phyloP scores from a whole-genome alignment of 495 filamentous ascomycete genomes.

The Penicillium maclennaniae region DNA sequence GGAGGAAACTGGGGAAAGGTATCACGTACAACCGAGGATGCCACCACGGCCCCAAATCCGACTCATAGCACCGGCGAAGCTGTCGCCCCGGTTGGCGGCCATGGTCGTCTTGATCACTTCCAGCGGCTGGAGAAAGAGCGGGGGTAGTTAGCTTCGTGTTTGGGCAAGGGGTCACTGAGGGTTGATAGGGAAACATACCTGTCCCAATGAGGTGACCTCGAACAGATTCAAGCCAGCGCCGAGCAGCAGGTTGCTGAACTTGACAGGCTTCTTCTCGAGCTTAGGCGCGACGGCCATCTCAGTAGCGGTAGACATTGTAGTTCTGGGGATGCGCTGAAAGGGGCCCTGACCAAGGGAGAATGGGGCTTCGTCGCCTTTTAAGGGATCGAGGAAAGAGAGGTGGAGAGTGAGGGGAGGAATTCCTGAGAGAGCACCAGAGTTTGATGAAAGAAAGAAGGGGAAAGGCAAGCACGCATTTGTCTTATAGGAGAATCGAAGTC shows the following conservation, averaged over 20 bases:
- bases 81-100: slow-evolving; percentile 91
- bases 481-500: slow-evolving; percentile 19
- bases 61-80: slow-evolving; percentile 73
- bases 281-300: slow-evolving; percentile 46
- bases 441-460: slow-evolving; percentile 11
- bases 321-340: slow-evolving; percentile 49
- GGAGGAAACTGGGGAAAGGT: slow-evolving; percentile 18
- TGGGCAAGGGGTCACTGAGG: neutral
- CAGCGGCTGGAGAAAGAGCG: slow-evolving; percentile 65
- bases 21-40: slow-evolving; percentile 84
- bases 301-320: slow-evolving; percentile 49
- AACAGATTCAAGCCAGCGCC: slow-evolving; percentile 98
- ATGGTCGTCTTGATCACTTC: slow-evolving; percentile 99
- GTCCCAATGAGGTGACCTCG: slow-evolving; percentile 87
- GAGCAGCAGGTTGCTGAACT: slow-evolving; percentile 97
- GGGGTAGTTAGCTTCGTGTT: slow-evolving; percentile 17
- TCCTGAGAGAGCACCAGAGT: slow-evolving; percentile 3
- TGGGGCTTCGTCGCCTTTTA: slow-evolving; percentile 70
- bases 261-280: slow-evolving; percentile 98
- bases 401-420: slow-evolving; percentile 5
- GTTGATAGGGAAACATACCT: slow-evolving; percentile 46
- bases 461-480: slow-evolving; percentile 9
- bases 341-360: slow-evolving; percentile 91
- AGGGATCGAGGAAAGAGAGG: slow-evolving; percentile 11
- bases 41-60: slow-evolving; percentile 94